Evolutionary conservation across 805 yeast species (phyloP).

Genomic region (Yarrowia alimentaria): DNA sequence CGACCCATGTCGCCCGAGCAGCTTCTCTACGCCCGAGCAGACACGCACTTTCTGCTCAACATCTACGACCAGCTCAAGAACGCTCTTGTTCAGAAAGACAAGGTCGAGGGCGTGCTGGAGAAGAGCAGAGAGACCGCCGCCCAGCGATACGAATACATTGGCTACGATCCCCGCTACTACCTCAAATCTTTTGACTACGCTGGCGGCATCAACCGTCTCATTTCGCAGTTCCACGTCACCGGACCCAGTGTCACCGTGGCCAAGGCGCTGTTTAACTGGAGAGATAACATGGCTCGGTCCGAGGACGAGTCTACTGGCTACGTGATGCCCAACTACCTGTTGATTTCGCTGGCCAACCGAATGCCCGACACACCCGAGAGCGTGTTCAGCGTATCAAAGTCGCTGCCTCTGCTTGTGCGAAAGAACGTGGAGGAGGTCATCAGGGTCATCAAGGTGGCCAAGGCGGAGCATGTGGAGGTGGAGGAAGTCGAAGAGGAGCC

Average conservation of each 20-base stretch:
- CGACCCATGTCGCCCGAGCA: conserved; percentile 78
- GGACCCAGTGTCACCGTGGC: conserved; percentile 42
- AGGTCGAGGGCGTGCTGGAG: conserved; percentile 52
- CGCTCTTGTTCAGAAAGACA: conserved; percentile 52
- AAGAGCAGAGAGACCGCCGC: conserved; percentile 78
- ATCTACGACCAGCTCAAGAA: conserved; percentile 74
- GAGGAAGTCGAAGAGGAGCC: conserved; percentile 20
- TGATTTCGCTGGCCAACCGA: conserved; percentile 58
- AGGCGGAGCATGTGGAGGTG: conserved; percentile 21
- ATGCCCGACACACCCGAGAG: conserved; percentile 57
- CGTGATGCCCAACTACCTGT: conserved; percentile 76
- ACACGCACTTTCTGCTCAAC: conserved; percentile 84
- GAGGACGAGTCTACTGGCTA: conserved; percentile 83
- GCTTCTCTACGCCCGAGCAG: conserved; percentile 87
- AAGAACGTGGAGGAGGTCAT: conserved; percentile 58
- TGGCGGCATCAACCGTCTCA: conserved; percentile 29
- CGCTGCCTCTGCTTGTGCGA: conserved; percentile 56
- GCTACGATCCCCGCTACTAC: conserved; percentile 49
- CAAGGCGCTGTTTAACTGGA: conserved; percentile 70
- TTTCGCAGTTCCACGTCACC: conserved; percentile 30
- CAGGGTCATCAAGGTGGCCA: conserved; percentile 47
- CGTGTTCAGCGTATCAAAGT: conserved; percentile 33
- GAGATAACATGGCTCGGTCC: conserved; percentile 71
- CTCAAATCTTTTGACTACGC: conserved; percentile 19
- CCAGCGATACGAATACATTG: conserved; percentile 77